phyloP scores from a whole-genome alignment of 1,284 basidiomycete species.

The Ceratobasidium sp. region DNA sequence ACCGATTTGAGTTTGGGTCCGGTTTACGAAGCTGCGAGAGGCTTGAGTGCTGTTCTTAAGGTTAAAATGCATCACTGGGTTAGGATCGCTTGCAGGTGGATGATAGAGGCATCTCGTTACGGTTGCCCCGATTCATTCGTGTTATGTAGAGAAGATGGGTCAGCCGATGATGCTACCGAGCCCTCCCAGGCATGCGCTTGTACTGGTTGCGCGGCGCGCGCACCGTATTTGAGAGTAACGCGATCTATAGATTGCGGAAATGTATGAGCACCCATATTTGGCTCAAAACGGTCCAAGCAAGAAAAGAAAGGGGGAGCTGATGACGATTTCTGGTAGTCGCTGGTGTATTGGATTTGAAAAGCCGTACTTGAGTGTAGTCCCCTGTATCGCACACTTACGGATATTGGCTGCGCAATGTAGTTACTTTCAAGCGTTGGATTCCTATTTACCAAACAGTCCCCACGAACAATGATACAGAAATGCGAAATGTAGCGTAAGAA shows the following conservation, averaged over 20 bases:
- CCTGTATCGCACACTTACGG: background rate
- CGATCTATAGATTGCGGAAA: constrained; percentile 78
- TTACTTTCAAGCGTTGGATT: background rate
- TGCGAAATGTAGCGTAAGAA: background rate
- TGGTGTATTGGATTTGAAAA: no score
- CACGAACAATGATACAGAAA: background rate
- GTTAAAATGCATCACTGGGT: background rate
- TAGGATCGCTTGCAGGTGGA: constrained; percentile 68
- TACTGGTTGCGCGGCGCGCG: background rate
- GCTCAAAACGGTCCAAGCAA: constrained; percentile 74
- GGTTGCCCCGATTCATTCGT: constrained; percentile 94
- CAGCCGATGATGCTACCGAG: constrained; percentile 89
- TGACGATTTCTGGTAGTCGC: constrained; percentile 86
- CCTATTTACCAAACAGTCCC: background rate
- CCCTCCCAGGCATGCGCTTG: constrained; percentile 65
- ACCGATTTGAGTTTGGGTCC: constrained; percentile 98
- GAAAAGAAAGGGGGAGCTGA: constrained; percentile 72
- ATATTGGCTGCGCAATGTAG: no score
- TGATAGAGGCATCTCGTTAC: constrained; percentile 89
- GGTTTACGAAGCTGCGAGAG: constrained; percentile 96
- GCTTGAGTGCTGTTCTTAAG: constrained; percentile 67
- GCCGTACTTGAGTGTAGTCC: background rate
- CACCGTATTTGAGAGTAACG: background rate
- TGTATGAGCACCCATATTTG: constrained; percentile 91
- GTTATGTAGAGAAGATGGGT: constrained; percentile 95